These are phyloP conservation scores for Cetraspora pellucida DNA, from an alignment of 192 early-diverging fungal species.

Conservation along the genomic window DNA sequence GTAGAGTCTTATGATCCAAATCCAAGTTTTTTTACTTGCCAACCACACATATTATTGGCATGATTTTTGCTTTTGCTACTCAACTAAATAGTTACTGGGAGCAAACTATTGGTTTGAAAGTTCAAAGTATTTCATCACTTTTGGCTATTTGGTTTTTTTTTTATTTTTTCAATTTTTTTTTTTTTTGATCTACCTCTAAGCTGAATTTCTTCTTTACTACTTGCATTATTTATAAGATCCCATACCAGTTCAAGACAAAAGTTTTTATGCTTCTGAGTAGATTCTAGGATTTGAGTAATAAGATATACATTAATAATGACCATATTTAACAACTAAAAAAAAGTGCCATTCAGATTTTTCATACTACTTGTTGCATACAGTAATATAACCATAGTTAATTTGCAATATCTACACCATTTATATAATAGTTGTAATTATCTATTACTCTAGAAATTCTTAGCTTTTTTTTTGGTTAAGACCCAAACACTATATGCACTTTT, in stretches of 20 bases:
- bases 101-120: not conserved
- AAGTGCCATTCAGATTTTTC: constrained; percentile 27
- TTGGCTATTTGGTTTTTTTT: not conserved
- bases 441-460: constrained; percentile 26
- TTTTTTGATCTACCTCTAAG: not conserved
- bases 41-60: not conserved
- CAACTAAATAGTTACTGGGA: constrained; percentile 1
- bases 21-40: not conserved
- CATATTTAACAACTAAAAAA: constrained; percentile 25
- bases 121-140: no score
- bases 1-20: not conserved
- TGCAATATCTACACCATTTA: constrained; percentile 37
- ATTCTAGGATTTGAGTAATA: not conserved
- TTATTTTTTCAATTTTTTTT: not conserved
- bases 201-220: not conserved
- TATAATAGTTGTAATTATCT: constrained; percentile 38
- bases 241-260: constrained; percentile 4
- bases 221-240: not conserved
- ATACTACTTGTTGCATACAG: constrained; percentile 5
- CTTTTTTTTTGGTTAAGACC: not conserved
- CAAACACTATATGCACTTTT: constrained; percentile 12
- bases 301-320: constrained; percentile 22
- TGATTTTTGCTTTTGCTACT: not conserved
- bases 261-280: not conserved
- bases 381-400: constrained; percentile 33